Conservation (phyloP, 208 protist species). For the Zelonia costaricensis region DNA sequence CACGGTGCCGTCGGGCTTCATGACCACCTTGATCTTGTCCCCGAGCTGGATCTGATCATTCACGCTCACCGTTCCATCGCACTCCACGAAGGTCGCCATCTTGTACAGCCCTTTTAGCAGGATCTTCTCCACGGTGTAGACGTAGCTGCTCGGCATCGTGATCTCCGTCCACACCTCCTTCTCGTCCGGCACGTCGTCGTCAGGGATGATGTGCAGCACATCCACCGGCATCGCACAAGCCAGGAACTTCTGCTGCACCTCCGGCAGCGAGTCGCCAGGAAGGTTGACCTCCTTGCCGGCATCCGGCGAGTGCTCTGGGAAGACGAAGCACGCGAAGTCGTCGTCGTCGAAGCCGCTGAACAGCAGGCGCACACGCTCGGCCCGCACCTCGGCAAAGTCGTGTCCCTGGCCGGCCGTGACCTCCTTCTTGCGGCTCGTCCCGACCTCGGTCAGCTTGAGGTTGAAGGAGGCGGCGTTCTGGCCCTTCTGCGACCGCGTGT, state of each 20-base stretch:
- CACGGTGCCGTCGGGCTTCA: slow-evolving; percentile 86
- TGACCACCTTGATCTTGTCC: slow-evolving; percentile 83
- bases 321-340: slow-evolving; percentile 89
- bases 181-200: slow-evolving; percentile 58
- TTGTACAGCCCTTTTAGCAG: slow-evolving; percentile 85
- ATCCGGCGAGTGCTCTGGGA: slow-evolving; percentile 77
- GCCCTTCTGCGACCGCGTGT: slow-evolving; percentile 90
- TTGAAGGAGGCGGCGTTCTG: slow-evolving; percentile 90
- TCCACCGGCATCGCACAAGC: slow-evolving; percentile 87
- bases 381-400: slow-evolving; percentile 82
- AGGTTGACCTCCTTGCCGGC: slow-evolving; percentile 85
- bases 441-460: slow-evolving; percentile 83
- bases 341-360: slow-evolving; percentile 93
- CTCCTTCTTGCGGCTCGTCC: slow-evolving; percentile 78
- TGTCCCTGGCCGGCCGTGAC: slow-evolving; percentile 83
- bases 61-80: slow-evolving; percentile 82
- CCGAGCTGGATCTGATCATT: slow-evolving; percentile 87
- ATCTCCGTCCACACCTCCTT: slow-evolving; percentile 85
- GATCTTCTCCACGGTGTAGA: slow-evolving; percentile 88
- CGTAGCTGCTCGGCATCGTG: slow-evolving; percentile 84
- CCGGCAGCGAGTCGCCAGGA: slow-evolving; percentile 65
- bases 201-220: slow-evolving; percentile 79
- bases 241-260: slow-evolving; percentile 85
- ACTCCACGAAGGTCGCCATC: slow-evolving; percentile 86
- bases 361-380: slow-evolving; percentile 77